phyloP scores from a whole-genome alignment of 176 grass and related monocot species.

The Saccharum spontaneum region DNA sequence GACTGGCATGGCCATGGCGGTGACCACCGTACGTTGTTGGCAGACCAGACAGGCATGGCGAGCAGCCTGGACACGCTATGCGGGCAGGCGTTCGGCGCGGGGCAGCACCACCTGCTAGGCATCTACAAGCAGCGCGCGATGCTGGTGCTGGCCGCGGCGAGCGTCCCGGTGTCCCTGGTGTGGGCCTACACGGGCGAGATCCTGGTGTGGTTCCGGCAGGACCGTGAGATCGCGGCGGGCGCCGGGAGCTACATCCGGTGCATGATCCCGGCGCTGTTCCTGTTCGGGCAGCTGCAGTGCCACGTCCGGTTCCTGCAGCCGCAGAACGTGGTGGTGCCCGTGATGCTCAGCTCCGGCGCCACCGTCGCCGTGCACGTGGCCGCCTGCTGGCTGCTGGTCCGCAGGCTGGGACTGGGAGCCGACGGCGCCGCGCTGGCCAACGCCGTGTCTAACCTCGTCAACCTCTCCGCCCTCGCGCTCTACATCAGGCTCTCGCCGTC shows the following conservation, averaged over 20 bases:
- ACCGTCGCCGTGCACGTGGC: neutral
- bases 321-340: slow-evolving; percentile 17
- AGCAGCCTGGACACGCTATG: slow-evolving; percentile 34
- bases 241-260: slow-evolving; percentile 38
- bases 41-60: neutral
- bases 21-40: neutral
- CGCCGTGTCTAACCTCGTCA: slow-evolving; percentile 1
- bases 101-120: slow-evolving; percentile 31
- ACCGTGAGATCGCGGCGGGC: slow-evolving; percentile 30
- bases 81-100: slow-evolving; percentile 56
- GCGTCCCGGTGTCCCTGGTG: slow-evolving; percentile 12
- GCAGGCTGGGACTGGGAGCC: neutral
- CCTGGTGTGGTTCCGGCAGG: slow-evolving; percentile 48
- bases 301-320: slow-evolving; percentile 10
- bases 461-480: neutral
- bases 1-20: no score
- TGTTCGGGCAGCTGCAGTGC: slow-evolving; percentile 23
- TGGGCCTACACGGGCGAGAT: slow-evolving; percentile 43
- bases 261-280: slow-evolving; percentile 6
- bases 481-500: slow-evolving; percentile 36
- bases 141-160: slow-evolving; percentile 34
- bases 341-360: neutral
- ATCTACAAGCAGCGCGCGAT: slow-evolving; percentile 50
- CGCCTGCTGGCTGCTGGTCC: slow-evolving; percentile 18
- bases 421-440: slow-evolving; percentile 49